Evolutionary conservation across 805 yeast genomes (phyloP), one percentile per base, ranked within the genome.

Genomic region (Lachancea mirantina): DNA sequence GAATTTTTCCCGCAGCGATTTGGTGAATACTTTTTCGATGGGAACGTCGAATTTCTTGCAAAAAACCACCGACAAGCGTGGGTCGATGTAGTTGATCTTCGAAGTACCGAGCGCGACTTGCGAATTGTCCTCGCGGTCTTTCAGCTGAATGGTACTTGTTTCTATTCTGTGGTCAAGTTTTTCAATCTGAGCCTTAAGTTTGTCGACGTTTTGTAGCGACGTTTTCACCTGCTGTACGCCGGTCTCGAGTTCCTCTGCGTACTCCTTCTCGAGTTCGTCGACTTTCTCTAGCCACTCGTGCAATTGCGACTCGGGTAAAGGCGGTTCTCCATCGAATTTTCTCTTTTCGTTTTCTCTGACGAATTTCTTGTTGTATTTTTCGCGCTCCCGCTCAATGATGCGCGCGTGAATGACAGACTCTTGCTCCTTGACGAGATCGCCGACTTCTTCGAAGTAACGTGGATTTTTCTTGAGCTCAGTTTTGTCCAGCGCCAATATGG

Each of bases 21-120:
- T 88, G 8, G 96, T 81, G 47, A 89, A 87, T 25, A 89, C 66
- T 59, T 84, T 88, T 58, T 89, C 96, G 34, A 89, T 80, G 6
- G 97, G 97, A 14, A 89, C 96, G 34, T 74, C 68, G 53, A 64
- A 85, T 59, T 77, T 83, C 58, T 87, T 88, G 32, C 94, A 73
- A 52, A 87, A 89, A 70, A 83, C 76, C 15, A 85, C 96, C 0
- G 94, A 77, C 46, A 89, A 64, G 43, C 97, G 70, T 16, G 97
- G 97, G 58, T 89, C 97, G 39, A 89, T 89, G 65, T 89, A 89
- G 59, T 89, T 89, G 69, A 84, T 76, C 64, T 89, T 89, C 16
- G 95, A 84, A 0, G 97, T 89, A 28, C 95, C 87, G 44, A 89
- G 65, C 0, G 96, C 88, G 17, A 89, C 96, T 44, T 84, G 84